These are phyloP conservation scores for Heliamphora ciliata DNA, from an alignment of 179 eudicot species.

Conservation along the genomic window DNA sequence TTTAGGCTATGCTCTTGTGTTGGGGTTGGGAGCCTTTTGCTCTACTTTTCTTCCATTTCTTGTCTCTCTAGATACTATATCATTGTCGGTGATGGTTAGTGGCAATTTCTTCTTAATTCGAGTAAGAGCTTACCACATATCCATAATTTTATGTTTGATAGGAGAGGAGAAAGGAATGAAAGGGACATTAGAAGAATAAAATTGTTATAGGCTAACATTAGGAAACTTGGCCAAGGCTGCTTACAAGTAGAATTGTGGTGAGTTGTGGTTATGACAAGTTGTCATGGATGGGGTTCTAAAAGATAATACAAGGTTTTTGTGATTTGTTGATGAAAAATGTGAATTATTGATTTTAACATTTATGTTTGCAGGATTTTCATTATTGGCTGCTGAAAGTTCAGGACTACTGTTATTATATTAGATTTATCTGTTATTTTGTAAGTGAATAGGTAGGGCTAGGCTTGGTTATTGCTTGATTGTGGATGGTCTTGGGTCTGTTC, in stretches of 20 bases:
- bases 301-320: background rate
- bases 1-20: no score
- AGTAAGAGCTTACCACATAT: background rate
- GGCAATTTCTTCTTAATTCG: background rate
- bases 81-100: background rate
- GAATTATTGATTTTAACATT: background rate
- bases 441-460: background rate
- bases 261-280: background rate
- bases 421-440: background rate
- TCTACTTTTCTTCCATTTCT: no score
- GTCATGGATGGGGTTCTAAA: background rate
- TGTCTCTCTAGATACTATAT: no score
- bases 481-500: background rate
- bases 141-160: background rate
- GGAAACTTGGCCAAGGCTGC: slow-evolving; percentile 3
- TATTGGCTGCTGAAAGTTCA: background rate
- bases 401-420: background rate
- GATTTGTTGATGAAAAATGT: background rate
- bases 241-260: background rate
- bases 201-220: background rate
- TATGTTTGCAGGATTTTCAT: background rate
- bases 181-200: no score
- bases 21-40: no score
- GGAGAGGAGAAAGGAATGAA: background rate
- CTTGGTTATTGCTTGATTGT: slow-evolving; percentile 4